Evolutionary conservation across 148 eudicot genomes (phyloP), one percentile per base, ranked within the genome.

Genomic region (Persicaria maculosa): DNA sequence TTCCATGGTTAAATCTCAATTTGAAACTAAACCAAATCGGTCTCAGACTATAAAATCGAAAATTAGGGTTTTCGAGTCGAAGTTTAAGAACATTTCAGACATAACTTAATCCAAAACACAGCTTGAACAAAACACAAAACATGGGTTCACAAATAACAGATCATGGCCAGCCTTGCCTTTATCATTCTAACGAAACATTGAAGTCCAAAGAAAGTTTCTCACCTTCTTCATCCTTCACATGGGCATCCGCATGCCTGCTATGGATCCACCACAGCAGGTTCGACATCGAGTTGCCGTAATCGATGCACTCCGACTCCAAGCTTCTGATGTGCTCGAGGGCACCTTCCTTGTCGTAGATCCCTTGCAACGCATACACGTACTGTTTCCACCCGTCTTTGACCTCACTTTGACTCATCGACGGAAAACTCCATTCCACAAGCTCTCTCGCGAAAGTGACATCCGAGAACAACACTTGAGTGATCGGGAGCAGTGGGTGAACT

Each of bases 381-480:
- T 96, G 93, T 82, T 87, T 91, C 98, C 98, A 93, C 43, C 98
- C 96, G 84, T 90, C 96, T 74, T 86, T 90, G 15, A 88, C 97
- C 2, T 81, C 84, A 76, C 98, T 85, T 15, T 68, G 77, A n/a
- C n/a, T n/a, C 79, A 93, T 75, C 5, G 93, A 87, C 0, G 96
- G 92, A 71, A 81, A 68, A 5, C 92, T 80, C 98, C 98, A 93
- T 3, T 74, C 52, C 72, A 93, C 98, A 4, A 93, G 87, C 77
- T 93, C 81, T 71, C 74, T 89, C 46, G 77, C 92, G 72, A 82
- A 93, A 5, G 50, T 72, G 5, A 46, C 75, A 78, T 93, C 96
- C 71, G 90, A 86, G 73, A 93, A 93, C 75, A 90, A 68, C 17
- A 76, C 82, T 82, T 93, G 93, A 3, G 85, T 82, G 10, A 93